Evolutionary conservation across 768 basidiomycete species (phyloP).

Genomic region (Leccinum uliginosum): DNA sequence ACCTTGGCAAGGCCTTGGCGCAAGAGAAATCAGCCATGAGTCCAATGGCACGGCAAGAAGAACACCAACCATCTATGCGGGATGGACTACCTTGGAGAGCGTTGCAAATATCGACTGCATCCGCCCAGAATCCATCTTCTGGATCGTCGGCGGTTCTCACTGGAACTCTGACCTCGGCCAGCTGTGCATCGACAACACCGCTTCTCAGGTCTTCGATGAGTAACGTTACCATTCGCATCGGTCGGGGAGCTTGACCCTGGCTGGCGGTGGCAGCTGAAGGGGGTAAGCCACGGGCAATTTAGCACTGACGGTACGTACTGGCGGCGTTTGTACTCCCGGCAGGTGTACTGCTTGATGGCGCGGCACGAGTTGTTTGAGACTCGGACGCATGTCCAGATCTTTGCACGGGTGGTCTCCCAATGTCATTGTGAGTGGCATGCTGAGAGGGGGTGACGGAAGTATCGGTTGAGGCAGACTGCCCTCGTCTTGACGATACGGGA

Average conservation of each 20-base stretch:
- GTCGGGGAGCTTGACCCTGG: slow-evolving; percentile 14
- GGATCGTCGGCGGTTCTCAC: slow-evolving; percentile 44
- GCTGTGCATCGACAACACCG: slow-evolving; percentile 48
- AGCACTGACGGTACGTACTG: slow-evolving; percentile 25
- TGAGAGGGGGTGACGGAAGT: slow-evolving; percentile 1
- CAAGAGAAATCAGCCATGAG: background rate
- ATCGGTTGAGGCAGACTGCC: background rate
- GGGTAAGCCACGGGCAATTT: slow-evolving; percentile 3
- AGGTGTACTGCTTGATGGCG: slow-evolving; percentile 5
- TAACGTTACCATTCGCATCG: slow-evolving; percentile 56
- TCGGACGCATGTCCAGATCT: background rate
- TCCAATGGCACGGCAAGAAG: background rate
- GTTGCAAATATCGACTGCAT: slow-evolving; percentile 57
- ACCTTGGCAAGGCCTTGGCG: slow-evolving; percentile 60
- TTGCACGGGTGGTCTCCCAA: slow-evolving; percentile 1
- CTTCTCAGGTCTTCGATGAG: slow-evolving; percentile 62
- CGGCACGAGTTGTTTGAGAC: background rate
- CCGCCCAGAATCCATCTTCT: slow-evolving; percentile 65
- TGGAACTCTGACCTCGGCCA: slow-evolving; percentile 65
- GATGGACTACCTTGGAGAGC: slow-evolving; percentile 58
- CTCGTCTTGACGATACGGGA: background rate
- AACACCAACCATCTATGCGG: slow-evolving; percentile 60
- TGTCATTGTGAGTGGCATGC: slow-evolving; percentile 1
- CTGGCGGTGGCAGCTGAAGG: slow-evolving; percentile 8
- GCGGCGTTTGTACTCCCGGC: slow-evolving; percentile 31